Evolutionary conservation across 805 yeast genomes (phyloP).

Genomic region (Cyberlindnera bimundalis): DNA sequence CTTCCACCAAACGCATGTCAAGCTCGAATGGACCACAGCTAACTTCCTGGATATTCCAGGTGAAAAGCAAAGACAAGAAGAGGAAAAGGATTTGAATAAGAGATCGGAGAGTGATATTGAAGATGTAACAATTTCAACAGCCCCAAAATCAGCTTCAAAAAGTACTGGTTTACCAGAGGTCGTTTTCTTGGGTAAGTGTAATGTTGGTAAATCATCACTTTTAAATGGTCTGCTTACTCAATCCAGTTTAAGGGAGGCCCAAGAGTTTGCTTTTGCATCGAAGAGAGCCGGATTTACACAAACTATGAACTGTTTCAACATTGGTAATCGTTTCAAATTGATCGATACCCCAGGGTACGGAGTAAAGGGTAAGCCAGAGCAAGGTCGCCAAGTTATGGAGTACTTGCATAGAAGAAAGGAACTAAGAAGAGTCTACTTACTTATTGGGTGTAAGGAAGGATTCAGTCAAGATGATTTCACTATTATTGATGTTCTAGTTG

Average conservation of each 20-base stretch:
- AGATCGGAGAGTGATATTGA: constrained; percentile 16
- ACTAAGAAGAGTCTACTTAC: constrained; percentile 55
- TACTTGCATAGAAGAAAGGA: constrained; percentile 55
- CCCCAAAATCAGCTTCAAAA: constrained; percentile 2
- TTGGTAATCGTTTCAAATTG: constrained; percentile 59
- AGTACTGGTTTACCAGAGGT: constrained; percentile 61
- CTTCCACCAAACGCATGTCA: constrained; percentile 44
- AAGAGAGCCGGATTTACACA: constrained; percentile 53
- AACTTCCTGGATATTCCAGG: constrained; percentile 57
- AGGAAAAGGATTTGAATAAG: constrained; percentile 14
- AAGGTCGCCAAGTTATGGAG: constrained; percentile 66
- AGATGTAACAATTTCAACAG: constrained; percentile 1
- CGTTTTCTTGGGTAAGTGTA: constrained; percentile 73
- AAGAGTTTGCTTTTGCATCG: constrained; percentile 50
- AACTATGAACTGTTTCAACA: constrained; percentile 66
- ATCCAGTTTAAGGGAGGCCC: constrained; percentile 27
- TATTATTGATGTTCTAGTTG: constrained; percentile 47
- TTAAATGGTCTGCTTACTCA: constrained; percentile 56
- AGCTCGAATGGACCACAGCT: constrained; percentile 59
- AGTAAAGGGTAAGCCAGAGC: constrained; percentile 54
- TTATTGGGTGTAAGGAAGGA: constrained; percentile 61
- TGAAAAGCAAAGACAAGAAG: constrained; percentile 33
- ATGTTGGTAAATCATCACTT: constrained; percentile 82
- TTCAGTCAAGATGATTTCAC: constrained; percentile 52
- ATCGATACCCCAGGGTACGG: constrained; percentile 95